Conservation (phyloP, 2,329 filamentous ascomycete species). For the Beauveria rudraprayagi region DNA sequence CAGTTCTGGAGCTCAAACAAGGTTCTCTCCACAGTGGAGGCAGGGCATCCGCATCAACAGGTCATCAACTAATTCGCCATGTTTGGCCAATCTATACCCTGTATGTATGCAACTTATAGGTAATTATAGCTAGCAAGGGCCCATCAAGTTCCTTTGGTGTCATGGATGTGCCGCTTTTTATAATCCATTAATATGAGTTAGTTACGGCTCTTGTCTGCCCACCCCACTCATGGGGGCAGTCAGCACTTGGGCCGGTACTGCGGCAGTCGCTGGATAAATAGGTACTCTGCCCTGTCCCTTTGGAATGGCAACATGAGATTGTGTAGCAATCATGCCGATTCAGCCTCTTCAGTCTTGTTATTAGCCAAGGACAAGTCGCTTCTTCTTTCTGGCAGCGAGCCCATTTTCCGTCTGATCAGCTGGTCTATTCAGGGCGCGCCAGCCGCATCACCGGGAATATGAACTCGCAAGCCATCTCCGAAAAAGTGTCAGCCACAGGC, state of each 20-base stretch:
- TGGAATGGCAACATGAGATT: neutral
- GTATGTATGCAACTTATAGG: too few relatives aligned
- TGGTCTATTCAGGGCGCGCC: neutral
- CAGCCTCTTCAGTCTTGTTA: neutral
- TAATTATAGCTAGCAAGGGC: too few relatives aligned
- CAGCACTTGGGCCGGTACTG: neutral
- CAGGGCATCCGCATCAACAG: too few relatives aligned
- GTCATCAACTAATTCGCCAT: too few relatives aligned
- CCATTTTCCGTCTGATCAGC: neutral
- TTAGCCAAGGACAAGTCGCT: neutral
- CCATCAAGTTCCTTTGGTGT: too few relatives aligned
- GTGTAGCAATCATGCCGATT: neutral
- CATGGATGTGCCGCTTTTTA: slow-evolving; percentile 15
- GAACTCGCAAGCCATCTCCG: neutral
- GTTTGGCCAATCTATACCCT: too few relatives aligned
- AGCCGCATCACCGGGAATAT: neutral
- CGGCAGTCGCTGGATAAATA: neutral
- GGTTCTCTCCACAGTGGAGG: too few relatives aligned
- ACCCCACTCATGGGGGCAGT: neutral
- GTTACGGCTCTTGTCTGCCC: neutral
- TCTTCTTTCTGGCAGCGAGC: neutral
- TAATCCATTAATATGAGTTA: neutral
- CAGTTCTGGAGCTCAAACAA: too few relatives aligned
- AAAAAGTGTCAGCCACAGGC: neutral
- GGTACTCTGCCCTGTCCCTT: neutral